Base-by-base conservation (phyloP, 768 basidiomycete genomes). In the Pleurotus sapidus region DNA sequence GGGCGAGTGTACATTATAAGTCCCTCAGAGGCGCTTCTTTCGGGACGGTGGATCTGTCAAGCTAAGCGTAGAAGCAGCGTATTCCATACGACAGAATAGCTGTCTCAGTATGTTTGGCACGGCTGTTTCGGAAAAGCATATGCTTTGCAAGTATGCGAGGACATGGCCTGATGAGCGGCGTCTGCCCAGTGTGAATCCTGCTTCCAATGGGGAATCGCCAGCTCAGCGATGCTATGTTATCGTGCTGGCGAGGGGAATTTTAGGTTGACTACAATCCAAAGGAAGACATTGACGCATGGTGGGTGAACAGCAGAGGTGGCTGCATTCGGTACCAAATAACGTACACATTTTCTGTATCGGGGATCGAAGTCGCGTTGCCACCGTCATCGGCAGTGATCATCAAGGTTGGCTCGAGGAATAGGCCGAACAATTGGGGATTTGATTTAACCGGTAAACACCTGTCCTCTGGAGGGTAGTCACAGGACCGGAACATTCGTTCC, bases 391-490 rank as follows among this genome's bases (percentile, higher is more conserved):
- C 30, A 50, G 37, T 30, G 49, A 50, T 30, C 49, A 38, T 50
- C 49, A 50, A 38, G 42, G 20, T 4, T 45, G 20, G n/a, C 42
- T 59, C 55, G 61, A 74, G n/a, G 67, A 71, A 42, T 73, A 76
- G 50, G 38, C 11, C 0, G 72, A 71, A 40, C 71, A 71, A 0
- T 51, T 65, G 39, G 59, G 49, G 3, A 67, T 63, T 59, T 73
- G 24, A 47, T 72, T 64, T 60, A 57, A 64, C 34, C 14, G 38
- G n/a, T 18, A 8, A 51, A 59, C 4, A 45, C 48, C 0, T 73
- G 72, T 71, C 12, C 11, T 18, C 57, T 65, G 14, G 70, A 70
- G 3, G 70, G 68, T 0, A 45, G 58, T 68, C 18, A 49, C 71
- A 34, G 18, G 68, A 48, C 65, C 62, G 46, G 56, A 58, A 23